Evolutionary conservation across 305 asterid species (phyloP), one percentile per base, ranked within the genome.

Genomic region (Lippia alba): DNA sequence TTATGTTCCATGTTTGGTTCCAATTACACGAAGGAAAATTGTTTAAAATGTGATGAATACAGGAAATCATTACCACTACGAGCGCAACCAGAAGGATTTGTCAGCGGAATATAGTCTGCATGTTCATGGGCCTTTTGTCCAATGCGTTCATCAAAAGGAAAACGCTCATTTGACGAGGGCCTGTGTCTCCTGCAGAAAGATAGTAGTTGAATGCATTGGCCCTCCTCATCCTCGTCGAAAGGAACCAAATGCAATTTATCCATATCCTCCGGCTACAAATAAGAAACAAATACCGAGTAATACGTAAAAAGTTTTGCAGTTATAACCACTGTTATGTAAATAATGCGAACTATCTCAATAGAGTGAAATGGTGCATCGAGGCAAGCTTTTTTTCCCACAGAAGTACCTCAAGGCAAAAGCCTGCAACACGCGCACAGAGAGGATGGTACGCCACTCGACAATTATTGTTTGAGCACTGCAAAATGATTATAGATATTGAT

Each of bases 341-440:
- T 58, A 63, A 66, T 14, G 16, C 17, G 56, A 66, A 54, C 34
- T 16, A 36, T 41, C 58, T 40, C 55, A 54, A 59, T 50, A 57
- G 46, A 49, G 55, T 53, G 18, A 57, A 61, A 44, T 20, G 63
- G 56, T 72, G 50, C 68, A 61, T 53, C 61, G 64, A 63, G 44
- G 68, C 41, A 41, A n/a, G 16, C 36, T 48, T 54, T 12, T 53
- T 34, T 14, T 58, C 19, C 36, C 39, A 39, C 45, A 50, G 70
- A 6, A 24, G 71, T 86, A 95, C 99, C 98, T 95, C 98, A 66
- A 86, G 91, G 77, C 98, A 95, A 79, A 87, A 95, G 56, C 99
- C 98, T 56, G 99, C 99, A 74, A 87, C 99, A 77, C 99, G 97
- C 30, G 99, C 99, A 84, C 99, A 95, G 34, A 95, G 97, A 73